Evolutionary conservation across 768 basidiomycete species (phyloP), one percentile per base, ranked within the genome.

Genomic region (Boletus pseudopeckii): DNA sequence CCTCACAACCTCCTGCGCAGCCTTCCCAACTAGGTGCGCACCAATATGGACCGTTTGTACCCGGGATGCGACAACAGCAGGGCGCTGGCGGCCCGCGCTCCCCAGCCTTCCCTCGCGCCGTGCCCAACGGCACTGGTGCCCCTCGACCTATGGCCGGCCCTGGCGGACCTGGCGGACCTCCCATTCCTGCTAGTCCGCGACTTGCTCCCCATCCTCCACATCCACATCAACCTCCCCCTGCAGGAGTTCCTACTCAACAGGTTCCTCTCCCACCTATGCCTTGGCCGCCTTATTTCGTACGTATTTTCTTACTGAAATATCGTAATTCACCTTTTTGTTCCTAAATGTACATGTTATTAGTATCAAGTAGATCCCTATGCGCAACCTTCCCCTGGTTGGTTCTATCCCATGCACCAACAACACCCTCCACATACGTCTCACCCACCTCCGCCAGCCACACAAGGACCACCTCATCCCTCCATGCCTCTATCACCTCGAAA

Each of bases 401-500:
- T 74, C 68, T 79, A 76, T 60, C 63, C 56, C 20, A 70, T 71
- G 57, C 74, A 72, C 10, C 73, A 67, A 51, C 71, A 65, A n/a
- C 83, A 80, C 18, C 80, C 77, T 59, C 74, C 75, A 17, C 76
- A 77, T 32, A 78, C 78, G 7, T 74, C 77, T 63, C 57, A 72
- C 24, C 71, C 66, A 24, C 64, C 68, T 30, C 68, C 73, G 1
- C 64, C 67, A 20, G 62, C 68, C n/a, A 64, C 73, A 52, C 75
- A 73, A 45, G 64, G 72, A 30, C 77, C 75, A 26, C 77, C 76
- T 45, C 77, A 82, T 59, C 57, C 73, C 32, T 71, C 72, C 48
- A 80, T 85, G 70, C 77, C 86, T 5, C 81, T 90, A 76, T 89
- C 88, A 15, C 87, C 88, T 36, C 81, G 86, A 58, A 83, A 79